Evolutionary conservation across 305 asterid genomes (phyloP), one percentile per base, ranked within the genome.

Genomic region (Fraxinus sp.): DNA sequence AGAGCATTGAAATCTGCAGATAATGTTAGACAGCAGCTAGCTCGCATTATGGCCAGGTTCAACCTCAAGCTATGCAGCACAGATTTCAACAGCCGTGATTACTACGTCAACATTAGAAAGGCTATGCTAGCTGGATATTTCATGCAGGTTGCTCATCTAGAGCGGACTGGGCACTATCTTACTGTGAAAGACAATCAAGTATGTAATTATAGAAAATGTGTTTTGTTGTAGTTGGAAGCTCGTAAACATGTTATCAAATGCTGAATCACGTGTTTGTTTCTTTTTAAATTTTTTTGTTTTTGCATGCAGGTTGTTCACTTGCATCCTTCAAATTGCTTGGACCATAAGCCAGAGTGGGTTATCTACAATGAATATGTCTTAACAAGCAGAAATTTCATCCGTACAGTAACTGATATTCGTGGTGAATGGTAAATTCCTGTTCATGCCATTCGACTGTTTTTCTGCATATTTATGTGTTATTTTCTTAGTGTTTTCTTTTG

Each of bases 101-200:
- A 96, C 95, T 93, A 95, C 82, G 89, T 92, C 84, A 96, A 95
- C 87, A 96, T 96, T 87, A 89, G 99, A 82, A 95, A 95, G 88
- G 99, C 99, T 32, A 95, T 96, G 99, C 84, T 96, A 26, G 99
- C 99, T 89, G 99, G 98, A 75, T 96, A 96, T 87, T 96, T 96
- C 84, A 96, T 96, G 99, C 99, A 96, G 93, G 98, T 96, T 83
- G 98, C 99, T 64, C 99, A 96, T 90, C 83, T 95, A 83, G 99
- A 95, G 86, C 94, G 95, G 30, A 89, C 95, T 6, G 98, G 97
- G 11, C 98, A 95, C 85, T 96, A 95, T 90, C 88, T 95, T 81
- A 95, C 99, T 0, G 98, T 96, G 71, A 96, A 96, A 88, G 99
- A 96, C 88, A 96, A 95, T 88, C 98, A 96, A 86, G 98, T 92